phyloP scores from a whole-genome alignment of 148 eudicot genomes.

The Camellia japonica region DNA sequence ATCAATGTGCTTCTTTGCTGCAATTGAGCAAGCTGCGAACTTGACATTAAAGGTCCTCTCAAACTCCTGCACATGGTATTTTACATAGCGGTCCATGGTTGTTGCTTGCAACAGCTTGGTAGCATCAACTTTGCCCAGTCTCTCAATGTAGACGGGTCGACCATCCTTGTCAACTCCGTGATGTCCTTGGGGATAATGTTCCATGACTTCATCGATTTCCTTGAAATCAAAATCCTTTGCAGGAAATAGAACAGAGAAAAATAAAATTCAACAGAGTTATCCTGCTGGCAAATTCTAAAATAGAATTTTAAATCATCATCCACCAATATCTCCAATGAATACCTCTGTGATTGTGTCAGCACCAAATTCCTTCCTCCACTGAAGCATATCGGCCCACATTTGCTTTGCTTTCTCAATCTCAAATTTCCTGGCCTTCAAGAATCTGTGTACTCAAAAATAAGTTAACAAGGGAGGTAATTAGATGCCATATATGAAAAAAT shows the following conservation, averaged over 20 bases:
- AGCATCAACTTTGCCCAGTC: conserved; percentile 85
- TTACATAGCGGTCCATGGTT: conserved; percentile 78
- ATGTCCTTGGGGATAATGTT: conserved; percentile 93
- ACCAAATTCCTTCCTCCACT: conserved; percentile 33
- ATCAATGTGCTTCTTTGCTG: conserved; percentile 86
- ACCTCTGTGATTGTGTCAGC: conserved; percentile 27
- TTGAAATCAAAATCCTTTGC: conserved; percentile 79
- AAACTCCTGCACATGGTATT: conserved; percentile 85
- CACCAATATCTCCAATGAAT: background rate
- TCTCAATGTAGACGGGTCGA: conserved; percentile 86
- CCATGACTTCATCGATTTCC: conserved; percentile 74
- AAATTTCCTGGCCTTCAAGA: conserved; percentile 33
- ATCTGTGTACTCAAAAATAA: conserved; percentile 15
- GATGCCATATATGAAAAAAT: background rate
- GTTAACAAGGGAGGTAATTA: background rate
- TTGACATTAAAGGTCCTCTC: conserved; percentile 80
- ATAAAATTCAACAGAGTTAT: background rate
- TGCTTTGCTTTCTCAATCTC: conserved; percentile 32
- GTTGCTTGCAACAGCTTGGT: conserved; percentile 92
- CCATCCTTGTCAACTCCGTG: conserved; percentile 97
- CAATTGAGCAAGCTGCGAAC: conserved; percentile 88
- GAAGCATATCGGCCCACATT: conserved; percentile 34
- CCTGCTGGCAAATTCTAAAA: background rate
- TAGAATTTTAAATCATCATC: conserved; percentile 4
- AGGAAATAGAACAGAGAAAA: background rate